phyloP scores from a whole-genome alignment of 2,329 filamentous ascomycete species.

The Didymellaceae sp. region DNA sequence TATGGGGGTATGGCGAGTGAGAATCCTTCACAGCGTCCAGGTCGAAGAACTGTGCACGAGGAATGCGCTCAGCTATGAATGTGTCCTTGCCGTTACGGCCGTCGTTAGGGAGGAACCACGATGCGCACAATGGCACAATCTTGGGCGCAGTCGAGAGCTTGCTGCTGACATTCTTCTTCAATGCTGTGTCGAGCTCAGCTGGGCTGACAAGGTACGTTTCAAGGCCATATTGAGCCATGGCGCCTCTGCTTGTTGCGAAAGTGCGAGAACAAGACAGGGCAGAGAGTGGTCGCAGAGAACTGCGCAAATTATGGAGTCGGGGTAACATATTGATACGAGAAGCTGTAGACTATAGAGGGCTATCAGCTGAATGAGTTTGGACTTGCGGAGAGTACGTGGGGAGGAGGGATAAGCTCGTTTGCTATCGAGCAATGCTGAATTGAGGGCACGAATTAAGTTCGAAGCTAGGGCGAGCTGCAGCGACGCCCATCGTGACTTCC shows the following conservation, averaged over 20 bases:
- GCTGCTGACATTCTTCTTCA: constrained; percentile 81
- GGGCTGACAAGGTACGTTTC: constrained; percentile 88
- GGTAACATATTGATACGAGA: constrained; percentile 33
- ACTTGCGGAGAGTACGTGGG: constrained; percentile 4
- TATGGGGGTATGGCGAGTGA: constrained; percentile 90
- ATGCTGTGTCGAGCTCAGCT: constrained; percentile 77
- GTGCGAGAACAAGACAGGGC: constrained; percentile 17
- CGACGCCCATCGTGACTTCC: constrained; percentile 8
- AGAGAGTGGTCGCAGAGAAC: constrained; percentile 31
- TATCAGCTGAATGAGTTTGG: constrained; percentile 5
- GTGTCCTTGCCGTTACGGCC: constrained; percentile 79
- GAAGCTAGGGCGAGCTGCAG: constrained; percentile 10
- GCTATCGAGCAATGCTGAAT: constrained; percentile 6
- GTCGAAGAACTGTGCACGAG: constrained; percentile 93
- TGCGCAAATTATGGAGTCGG: constrained; percentile 18
- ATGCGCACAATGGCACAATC: constrained; percentile 86
- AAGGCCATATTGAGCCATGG: constrained; percentile 56
- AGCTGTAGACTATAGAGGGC: constrained; percentile 23
- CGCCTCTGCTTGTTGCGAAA: constrained; percentile 26
- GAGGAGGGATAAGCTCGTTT: constrained; percentile 13
- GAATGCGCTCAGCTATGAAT: constrained; percentile 84
- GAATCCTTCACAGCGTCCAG: constrained; percentile 90
- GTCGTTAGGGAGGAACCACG: constrained; percentile 97
- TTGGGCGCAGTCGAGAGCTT: constrained; percentile 81
- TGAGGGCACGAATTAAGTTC: constrained; percentile 31